Conservation (phyloP, 2,329 filamentous ascomycete genomes). For the Pseudogymnoascus sp. region DNA sequence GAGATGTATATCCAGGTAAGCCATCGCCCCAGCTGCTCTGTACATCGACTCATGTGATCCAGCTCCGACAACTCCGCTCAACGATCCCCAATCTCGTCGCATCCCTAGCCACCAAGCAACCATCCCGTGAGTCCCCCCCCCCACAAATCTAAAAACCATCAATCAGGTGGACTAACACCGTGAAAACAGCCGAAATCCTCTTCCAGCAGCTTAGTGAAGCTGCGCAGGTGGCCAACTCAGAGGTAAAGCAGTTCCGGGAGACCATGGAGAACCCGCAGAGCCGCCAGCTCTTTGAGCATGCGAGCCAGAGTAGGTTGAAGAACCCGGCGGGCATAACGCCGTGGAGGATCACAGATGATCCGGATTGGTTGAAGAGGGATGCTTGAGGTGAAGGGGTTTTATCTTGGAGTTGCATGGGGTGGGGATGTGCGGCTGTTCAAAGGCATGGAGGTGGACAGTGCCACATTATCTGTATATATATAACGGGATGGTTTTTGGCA, state of each 20-base stretch:
- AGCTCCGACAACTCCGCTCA: constrained; percentile 32
- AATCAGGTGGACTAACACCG: neutral
- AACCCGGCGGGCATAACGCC: constrained; percentile 49
- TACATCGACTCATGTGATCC: neutral
- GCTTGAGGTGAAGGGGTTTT: constrained; percentile 13
- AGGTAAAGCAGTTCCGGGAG: constrained; percentile 38
- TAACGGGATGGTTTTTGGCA: neutral
- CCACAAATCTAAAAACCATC: neutral
- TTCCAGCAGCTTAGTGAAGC: constrained; percentile 41
- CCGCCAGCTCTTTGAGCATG: constrained; percentile 41
- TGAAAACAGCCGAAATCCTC: constrained; percentile 39
- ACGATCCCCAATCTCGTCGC: constrained; percentile 43
- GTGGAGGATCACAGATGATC: constrained; percentile 51
- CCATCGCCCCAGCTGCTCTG: neutral
- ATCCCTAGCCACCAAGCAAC: constrained; percentile 41
- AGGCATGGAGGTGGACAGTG: neutral
- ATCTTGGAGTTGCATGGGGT: neutral
- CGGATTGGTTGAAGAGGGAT: constrained; percentile 43
- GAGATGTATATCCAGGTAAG: constrained; percentile 31
- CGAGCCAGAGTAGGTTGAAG: constrained; percentile 43
- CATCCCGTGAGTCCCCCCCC: constrained; percentile 38
- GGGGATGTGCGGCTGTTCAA: neutral
- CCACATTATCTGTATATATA: neutral
- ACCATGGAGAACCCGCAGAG: constrained; percentile 25
- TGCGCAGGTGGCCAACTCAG: constrained; percentile 38